Percentiles rank a stretch among this genome's conserved stretches.
phyloP scores from a whole-genome alignment of 73 alveolate species.

The Tetrahymena thermophila region DNA sequence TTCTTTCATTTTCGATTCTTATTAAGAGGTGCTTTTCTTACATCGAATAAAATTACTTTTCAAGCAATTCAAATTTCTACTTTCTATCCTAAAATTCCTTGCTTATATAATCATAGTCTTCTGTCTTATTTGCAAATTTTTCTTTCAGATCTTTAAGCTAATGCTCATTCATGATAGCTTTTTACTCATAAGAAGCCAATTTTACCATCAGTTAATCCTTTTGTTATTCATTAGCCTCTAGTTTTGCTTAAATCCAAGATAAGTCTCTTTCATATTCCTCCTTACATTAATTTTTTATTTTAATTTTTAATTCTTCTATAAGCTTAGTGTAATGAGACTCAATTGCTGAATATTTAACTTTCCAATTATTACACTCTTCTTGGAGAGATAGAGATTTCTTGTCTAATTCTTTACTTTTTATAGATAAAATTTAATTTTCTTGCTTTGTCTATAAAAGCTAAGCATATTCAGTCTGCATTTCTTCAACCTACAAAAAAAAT shows the following conservation, averaged over 20 bases:
- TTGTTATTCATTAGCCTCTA: background rate
- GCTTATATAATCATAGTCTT: background rate
- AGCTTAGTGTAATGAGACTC: background rate
- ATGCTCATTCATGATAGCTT: background rate
- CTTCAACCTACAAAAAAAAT: background rate
- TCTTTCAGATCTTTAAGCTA: background rate
- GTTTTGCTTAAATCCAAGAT: background rate
- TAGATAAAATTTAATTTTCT: background rate
- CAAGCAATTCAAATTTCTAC: background rate
- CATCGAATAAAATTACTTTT: background rate
- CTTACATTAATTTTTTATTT: background rate
- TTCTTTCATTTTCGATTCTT: background rate
- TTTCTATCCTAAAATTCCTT: background rate
- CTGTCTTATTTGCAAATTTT: background rate
- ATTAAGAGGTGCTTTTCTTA: background rate
- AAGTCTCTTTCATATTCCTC: background rate
- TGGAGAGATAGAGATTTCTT: background rate
- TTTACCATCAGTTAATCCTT: background rate
- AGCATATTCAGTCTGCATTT: background rate
- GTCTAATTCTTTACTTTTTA: background rate
- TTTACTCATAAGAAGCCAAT: background rate
- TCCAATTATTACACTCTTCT: slow-evolving; percentile 1
- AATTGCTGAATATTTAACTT: background rate
- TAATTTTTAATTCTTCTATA: background rate
- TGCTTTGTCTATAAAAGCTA: background rate